Conservation (phyloP, 441 rosid genomes). For the Arabidopsis hybrid region DNA sequence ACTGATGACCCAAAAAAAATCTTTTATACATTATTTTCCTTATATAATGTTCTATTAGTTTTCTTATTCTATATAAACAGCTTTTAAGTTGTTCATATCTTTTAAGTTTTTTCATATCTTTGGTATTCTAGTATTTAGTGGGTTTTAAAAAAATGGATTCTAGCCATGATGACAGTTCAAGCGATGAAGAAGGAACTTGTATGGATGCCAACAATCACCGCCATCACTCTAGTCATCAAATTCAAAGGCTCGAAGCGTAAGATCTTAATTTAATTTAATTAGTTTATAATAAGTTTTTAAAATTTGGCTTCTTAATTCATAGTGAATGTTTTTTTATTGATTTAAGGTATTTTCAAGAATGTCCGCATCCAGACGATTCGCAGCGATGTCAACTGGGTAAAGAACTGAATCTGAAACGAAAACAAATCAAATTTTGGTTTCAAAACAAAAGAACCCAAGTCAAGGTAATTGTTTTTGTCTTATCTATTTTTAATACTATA, state of each 20-base stretch:
- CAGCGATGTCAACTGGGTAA: slow-evolving; percentile 55
- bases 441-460: slow-evolving; percentile 81
- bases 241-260: slow-evolving; percentile 66
- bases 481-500: background rate
- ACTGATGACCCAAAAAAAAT: background rate
- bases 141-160: slow-evolving; percentile 20
- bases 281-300: background rate
- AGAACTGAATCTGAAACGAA: slow-evolving; percentile 57
- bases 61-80: slow-evolving; percentile 30
- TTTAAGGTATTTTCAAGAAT: slow-evolving; percentile 64
- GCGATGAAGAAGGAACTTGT: slow-evolving; percentile 50
- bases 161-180: slow-evolving; percentile 47
- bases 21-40: background rate
- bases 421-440: slow-evolving; percentile 86
- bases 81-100: background rate
- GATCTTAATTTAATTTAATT: background rate
- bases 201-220: slow-evolving; percentile 37
- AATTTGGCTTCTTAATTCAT: background rate
- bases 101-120: background rate
- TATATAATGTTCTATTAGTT: background rate
- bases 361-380: slow-evolving; percentile 72
- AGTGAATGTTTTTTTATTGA: background rate
- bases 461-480: slow-evolving; percentile 50
- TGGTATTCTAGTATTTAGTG: background rate
- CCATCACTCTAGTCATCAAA: slow-evolving; percentile 64